phyloP scores from a whole-genome alignment of 495 filamentous ascomycete species.

The Aspergillus heteromorphus region DNA sequence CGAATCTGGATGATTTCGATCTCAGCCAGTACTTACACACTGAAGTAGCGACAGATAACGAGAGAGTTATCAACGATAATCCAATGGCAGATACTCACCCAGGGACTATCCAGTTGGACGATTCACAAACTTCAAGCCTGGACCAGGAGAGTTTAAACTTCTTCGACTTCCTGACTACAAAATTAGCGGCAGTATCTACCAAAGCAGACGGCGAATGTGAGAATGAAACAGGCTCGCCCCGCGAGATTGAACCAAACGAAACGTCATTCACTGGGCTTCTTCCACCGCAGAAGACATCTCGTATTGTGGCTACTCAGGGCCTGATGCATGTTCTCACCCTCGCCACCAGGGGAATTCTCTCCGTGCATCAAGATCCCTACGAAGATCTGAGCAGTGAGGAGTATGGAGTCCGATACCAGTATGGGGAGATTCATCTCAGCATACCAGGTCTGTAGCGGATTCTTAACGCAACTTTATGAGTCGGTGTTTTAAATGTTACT shows the following conservation, averaged over 20 bases:
- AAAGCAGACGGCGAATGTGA: neutral
- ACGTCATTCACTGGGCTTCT: constrained; percentile 58
- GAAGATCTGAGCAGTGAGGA: constrained; percentile 18
- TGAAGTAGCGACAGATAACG: constrained; percentile 18
- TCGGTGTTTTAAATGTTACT: neutral
- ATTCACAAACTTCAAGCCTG: constrained; percentile 35
- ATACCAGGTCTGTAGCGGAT: constrained; percentile 11
- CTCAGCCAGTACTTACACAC: constrained; percentile 35
- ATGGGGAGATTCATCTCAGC: constrained; percentile 28
- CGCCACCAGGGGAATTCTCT: constrained; percentile 53
- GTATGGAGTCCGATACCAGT: constrained; percentile 21
- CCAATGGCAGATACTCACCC: neutral
- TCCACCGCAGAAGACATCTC: constrained; percentile 46
- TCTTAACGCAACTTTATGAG: neutral
- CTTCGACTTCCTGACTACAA: constrained; percentile 49
- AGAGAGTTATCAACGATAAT: neutral
- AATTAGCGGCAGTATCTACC: neutral
- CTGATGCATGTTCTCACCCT: constrained; percentile 69
- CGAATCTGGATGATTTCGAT: constrained; percentile 37
- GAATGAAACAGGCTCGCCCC: neutral
- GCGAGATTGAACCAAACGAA: constrained; percentile 16
- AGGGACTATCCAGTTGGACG: constrained; percentile 18
- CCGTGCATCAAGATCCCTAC: constrained; percentile 22
- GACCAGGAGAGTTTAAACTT: constrained; percentile 57
- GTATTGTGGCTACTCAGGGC: constrained; percentile 62